These are phyloP conservation scores for Aspergillus biplanus DNA, from an alignment of 495 filamentous ascomycete species.

Conservation along the genomic window DNA sequence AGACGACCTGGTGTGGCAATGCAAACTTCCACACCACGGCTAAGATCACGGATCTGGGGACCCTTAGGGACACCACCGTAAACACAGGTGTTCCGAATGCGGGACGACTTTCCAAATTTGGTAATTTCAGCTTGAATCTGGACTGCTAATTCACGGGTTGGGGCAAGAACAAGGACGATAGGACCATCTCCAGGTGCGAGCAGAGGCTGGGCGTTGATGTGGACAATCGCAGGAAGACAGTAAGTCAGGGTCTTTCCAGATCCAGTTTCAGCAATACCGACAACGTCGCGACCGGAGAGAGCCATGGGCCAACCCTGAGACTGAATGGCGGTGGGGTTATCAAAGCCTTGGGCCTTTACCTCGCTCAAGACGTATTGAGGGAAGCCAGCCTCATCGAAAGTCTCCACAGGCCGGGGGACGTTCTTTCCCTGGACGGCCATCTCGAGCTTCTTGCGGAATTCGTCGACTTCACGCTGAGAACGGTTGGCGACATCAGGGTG, in stretches of 20 bases:
- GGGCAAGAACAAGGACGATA: slow-evolving; percentile 92
- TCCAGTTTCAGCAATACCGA: slow-evolving; percentile 98
- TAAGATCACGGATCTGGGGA: slow-evolving; percentile 91
- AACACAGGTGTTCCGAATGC: slow-evolving; percentile 98
- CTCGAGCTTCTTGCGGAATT: slow-evolving; percentile 78
- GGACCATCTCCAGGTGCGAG: slow-evolving; percentile 96
- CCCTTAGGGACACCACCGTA: slow-evolving; percentile 99
- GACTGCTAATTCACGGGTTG: slow-evolving; percentile 95
- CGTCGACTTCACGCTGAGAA: slow-evolving; percentile 77
- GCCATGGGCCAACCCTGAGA: slow-evolving; percentile 99
- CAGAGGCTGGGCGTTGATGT: slow-evolving; percentile 98
- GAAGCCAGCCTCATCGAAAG: slow-evolving; percentile 97
- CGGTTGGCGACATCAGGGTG: slow-evolving; percentile 75
- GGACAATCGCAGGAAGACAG: slow-evolving; percentile 96
- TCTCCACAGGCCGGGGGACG: slow-evolving; percentile 90
- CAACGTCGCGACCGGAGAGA: slow-evolving; percentile 95
- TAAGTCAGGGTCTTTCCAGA: slow-evolving; percentile 99
- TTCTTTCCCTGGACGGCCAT: slow-evolving; percentile 78
- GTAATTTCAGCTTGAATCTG: slow-evolving; percentile 99
- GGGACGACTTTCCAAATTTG: slow-evolving; percentile 98
- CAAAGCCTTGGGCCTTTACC: slow-evolving; percentile 96
- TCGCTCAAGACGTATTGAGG: slow-evolving; percentile 96
- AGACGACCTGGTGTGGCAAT: slow-evolving; percentile 97
- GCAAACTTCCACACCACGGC: slow-evolving; percentile 93
- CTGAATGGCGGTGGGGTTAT: slow-evolving; percentile 91